phyloP scores from a whole-genome alignment of 257 asterid species.

The Coffea eugenioides region DNA sequence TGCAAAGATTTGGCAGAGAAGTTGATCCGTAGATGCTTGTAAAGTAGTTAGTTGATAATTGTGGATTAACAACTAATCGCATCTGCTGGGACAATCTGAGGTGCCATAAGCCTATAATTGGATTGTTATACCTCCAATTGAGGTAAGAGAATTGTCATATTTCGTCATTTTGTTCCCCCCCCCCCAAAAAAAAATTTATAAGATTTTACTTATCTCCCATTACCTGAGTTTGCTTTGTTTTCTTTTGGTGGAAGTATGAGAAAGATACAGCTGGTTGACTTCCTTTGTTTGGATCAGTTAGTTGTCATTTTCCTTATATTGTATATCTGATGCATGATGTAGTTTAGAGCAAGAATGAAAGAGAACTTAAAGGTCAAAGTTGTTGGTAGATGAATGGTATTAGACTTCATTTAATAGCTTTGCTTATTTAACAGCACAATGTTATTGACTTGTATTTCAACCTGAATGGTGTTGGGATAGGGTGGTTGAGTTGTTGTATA shows the following conservation, averaged over 20 bases:
- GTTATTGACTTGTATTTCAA: background rate
- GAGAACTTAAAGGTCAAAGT: background rate
- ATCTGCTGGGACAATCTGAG: slow-evolving; percentile 1
- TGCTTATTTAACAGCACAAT: background rate
- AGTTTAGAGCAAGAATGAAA: background rate
- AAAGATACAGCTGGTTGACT: background rate
- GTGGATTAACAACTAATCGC: slow-evolving; percentile 15
- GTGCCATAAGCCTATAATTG: background rate
- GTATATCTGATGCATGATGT: background rate
- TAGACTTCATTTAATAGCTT: background rate
- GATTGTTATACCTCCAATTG: background rate
- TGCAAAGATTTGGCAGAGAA: slow-evolving; percentile 47
- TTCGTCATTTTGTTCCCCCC: background rate
- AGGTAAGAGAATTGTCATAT: slow-evolving; percentile 10
- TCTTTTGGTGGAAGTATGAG: background rate
- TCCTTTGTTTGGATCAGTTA: background rate
- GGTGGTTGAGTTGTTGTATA: background rate
- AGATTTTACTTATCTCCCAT: no score
- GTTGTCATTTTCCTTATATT: background rate
- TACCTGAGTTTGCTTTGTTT: background rate
- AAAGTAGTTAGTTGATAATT: slow-evolving; percentile 24
- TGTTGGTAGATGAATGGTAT: background rate
- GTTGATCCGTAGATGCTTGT: slow-evolving; percentile 40
- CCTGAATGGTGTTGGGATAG: background rate
- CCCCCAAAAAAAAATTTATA: no score